Evolutionary conservation across 2,329 filamentous ascomycete genomes (phyloP), one percentile per base, ranked within the genome.

Genomic region (Microdochium nivale): DNA sequence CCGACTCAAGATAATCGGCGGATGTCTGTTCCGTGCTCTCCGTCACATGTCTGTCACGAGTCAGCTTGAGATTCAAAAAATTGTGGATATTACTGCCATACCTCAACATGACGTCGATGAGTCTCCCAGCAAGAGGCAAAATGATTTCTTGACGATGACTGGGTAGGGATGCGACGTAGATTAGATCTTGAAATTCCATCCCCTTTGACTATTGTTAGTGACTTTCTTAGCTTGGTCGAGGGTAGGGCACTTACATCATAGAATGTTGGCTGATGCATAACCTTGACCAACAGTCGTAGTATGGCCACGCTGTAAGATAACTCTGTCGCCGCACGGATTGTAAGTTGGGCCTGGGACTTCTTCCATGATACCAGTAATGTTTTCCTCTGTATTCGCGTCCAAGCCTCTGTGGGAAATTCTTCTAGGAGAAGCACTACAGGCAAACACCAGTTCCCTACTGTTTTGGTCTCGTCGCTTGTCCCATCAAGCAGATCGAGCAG

Each of bases 221-320:
- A 35, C 47, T 44, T 11, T 21, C n/a, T 27, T 35, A 2, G 50
- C 14, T 1, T 37, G 44, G 35, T 49, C 54, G 3, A 25, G 4
- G 32, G 13, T 23, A 27, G 7, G 24, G 32, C 11, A 55, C 56
- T 37, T 52, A 66, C 64, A 46, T 62, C 59, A 47, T 66, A 67
- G 48, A 65, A 65, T 10, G 63, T 67, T 21, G 62, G 62, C 49
- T 65, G 64, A 51, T 60, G 57, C 57, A 64, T 62, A 13, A 66
- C 55, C 49, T 54, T 58, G 2, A 61, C 53, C 21, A 67, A 51
- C 30, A 67, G 35, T n/a, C 61, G 56, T 35, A 66, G 53, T 25
- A 65, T 50, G 2, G 56, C 53, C 23, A 52, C 47, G 9, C 58
- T 55, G 48, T 59, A 66, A 16, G 52, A 44, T n/a, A 53, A 37